Base-by-base conservation (phyloP, 2,329 filamentous ascomycete genomes). In the Pleoardoris graminearum region DNA sequence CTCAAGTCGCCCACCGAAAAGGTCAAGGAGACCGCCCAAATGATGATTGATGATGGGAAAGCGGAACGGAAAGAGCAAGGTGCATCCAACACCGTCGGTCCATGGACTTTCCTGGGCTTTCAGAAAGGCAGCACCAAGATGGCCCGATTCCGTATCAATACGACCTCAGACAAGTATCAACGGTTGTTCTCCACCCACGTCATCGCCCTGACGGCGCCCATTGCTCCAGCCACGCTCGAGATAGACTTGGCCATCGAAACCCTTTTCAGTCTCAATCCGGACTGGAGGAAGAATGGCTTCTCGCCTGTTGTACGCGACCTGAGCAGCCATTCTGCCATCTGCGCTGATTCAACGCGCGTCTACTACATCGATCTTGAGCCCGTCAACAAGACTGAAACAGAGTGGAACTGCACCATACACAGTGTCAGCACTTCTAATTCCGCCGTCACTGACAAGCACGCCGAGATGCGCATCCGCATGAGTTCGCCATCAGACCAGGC, bases 111-210 rank as follows among this genome's bases (percentile, higher is more conserved):
- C 30, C 11, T 47, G 1, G 36, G 50, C 16, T 59, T 52, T 41
- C 48, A 57, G 21, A 48, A 58, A 21, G 50, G 37, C 3, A 46
- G 47, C 1, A 57, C 56, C 16, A 43, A 39, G 4, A 44, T 43
- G 3, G 68, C 70, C 0, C 63, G 70, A 0, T 81, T 81, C 68
- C 68, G 68, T 0, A 65, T 81, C 62, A 77, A 79, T 54, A 77
- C 76, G 0, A 50, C 32, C 3, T 65, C 55, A 0, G 48, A 67
- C 0, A 61, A 71, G 29, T 82, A 75, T 55, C 42, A 72, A 19
- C 25, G 56, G 0, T 50, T 75, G 3, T 42, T 80, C 0, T 49
- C 60, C 0, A 72, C 71, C 7, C 78, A 82, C 51, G 36, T 75
- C 2, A 75, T 78, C 37, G 72, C 70, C 51, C 71, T 27, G 72